Percentiles rank a stretch among this genome's conserved stretches.
These are phyloP conservation scores for Hymenoscyphus scutula DNA, from an alignment of 2,329 filamentous ascomycete species.

Conservation along the genomic window DNA sequence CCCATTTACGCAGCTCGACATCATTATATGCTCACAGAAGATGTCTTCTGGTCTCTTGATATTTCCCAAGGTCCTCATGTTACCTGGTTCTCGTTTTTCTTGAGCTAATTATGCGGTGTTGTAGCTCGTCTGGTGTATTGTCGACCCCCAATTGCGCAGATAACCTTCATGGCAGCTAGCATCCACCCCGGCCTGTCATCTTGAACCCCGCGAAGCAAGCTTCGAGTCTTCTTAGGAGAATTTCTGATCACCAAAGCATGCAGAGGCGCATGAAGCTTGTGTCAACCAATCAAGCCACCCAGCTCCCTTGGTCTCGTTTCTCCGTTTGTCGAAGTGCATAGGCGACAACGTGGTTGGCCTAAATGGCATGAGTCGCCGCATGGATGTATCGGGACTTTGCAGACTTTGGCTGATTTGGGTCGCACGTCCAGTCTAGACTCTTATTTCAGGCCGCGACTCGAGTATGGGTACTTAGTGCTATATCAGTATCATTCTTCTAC, in stretches of 20 bases:
- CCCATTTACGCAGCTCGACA: neutral
- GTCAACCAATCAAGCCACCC: slow-evolving; percentile 23
- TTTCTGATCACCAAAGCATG: slow-evolving; percentile 18
- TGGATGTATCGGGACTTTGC: slow-evolving; percentile 28
- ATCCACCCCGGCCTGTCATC: slow-evolving; percentile 8
- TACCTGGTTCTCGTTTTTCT: slow-evolving; percentile 1
- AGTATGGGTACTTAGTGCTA: slow-evolving; percentile 13
- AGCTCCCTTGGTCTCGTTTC: slow-evolving; percentile 17
- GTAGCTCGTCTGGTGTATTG: neutral
- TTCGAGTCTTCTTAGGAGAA: slow-evolving; percentile 29
- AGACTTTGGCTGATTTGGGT: slow-evolving; percentile 25
- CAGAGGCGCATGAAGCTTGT: slow-evolving; percentile 22
- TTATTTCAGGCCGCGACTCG: slow-evolving; percentile 30
- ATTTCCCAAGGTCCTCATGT: neutral
- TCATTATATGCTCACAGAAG: neutral
- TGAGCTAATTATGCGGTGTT: slow-evolving; percentile 3
- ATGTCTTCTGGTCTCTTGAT: slow-evolving; percentile 2
- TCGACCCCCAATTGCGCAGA: slow-evolving; percentile 2
- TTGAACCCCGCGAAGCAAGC: slow-evolving; percentile 18
- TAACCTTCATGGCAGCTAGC: neutral
- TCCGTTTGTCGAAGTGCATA: slow-evolving; percentile 32
- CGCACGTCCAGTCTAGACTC: slow-evolving; percentile 23
- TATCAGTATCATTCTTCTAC: neutral
- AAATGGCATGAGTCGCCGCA: slow-evolving; percentile 25
- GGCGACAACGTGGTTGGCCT: slow-evolving; percentile 34